Evolutionary conservation across 345 rosid species (phyloP).

Genomic region (Limnanthes douglasii): DNA sequence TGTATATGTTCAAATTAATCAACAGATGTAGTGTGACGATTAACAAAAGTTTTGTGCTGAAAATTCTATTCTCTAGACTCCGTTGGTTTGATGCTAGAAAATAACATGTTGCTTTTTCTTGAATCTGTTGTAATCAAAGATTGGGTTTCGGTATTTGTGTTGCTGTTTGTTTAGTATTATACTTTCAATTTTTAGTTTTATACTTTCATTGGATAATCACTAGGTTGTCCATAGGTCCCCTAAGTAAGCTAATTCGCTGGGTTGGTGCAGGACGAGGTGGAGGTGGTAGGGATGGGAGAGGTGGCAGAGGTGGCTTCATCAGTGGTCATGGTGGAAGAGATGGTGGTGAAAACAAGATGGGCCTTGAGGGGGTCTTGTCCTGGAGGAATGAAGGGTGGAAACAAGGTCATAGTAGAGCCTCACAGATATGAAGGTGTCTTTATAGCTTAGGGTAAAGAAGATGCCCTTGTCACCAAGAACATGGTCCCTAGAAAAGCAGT

Average conservation of each 20-base stretch:
- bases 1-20: neutral
- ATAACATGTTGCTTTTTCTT: too few relatives aligned
- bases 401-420: conserved; percentile 65
- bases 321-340: conserved; percentile 22
- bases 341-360: too few relatives aligned
- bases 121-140: neutral
- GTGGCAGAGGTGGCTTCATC: conserved; percentile 24
- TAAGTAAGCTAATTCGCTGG: neutral
- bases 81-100: too few relatives aligned
- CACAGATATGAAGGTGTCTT: conserved; percentile 81
- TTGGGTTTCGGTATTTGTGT: neutral
- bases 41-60: too few relatives aligned
- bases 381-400: conserved; percentile 85
- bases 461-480: conserved; percentile 86
- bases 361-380: conserved; percentile 30
- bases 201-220: neutral
- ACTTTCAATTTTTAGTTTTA: neutral
- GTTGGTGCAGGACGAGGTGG: conserved; percentile 19
- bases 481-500: conserved; percentile 83
- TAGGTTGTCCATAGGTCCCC: conserved; percentile 17
- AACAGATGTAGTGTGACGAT: neutral
- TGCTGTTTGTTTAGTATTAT: neutral
- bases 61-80: too few relatives aligned
- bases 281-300: conserved; percentile 22
- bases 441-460: conserved; percentile 80